phyloP scores from a whole-genome alignment of 202 grass and related monocot genomes.

The Bolboschoenoplectus hybrid region DNA sequence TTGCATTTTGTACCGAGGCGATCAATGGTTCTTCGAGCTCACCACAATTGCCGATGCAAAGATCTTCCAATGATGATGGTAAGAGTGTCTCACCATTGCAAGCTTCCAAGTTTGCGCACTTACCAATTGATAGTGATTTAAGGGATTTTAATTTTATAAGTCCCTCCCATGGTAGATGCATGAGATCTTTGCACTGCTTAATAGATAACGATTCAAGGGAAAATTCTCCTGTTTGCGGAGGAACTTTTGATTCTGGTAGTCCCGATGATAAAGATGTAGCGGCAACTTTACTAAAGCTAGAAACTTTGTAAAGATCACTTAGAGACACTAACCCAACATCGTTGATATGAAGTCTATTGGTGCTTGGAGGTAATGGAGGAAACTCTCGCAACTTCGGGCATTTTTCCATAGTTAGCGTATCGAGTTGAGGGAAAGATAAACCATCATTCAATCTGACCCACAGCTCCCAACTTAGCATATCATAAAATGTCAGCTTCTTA shows the following conservation, averaged over 20 bases:
- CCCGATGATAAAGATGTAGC: not conserved
- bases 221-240: not conserved
- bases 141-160: conserved; percentile 20
- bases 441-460: conserved; percentile 28
- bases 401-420: not conserved
- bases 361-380: conserved; percentile 23
- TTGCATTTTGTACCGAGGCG: conserved; percentile 14
- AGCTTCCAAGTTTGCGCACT: not conserved
- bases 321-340: conserved; percentile 27
- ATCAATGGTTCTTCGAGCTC: conserved; percentile 19
- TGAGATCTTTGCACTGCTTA: conserved; percentile 17
- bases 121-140: not conserved
- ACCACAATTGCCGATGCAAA: conserved; percentile 33
- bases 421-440: conserved; percentile 28
- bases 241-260: not conserved
- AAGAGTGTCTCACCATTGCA: not conserved
- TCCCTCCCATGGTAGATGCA: conserved; percentile 26
- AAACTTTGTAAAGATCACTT: conserved; percentile 18
- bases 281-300: not conserved
- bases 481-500: not conserved
- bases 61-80: conserved; percentile 27
- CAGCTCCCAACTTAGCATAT: not conserved
- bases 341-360: conserved; percentile 2
- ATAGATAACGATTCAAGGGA: not conserved
- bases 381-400: conserved; percentile 22